Evolutionary conservation across 306 rosid genomes (phyloP), one percentile per base, ranked within the genome.

Genomic region (Styphnolobium japonicum): DNA sequence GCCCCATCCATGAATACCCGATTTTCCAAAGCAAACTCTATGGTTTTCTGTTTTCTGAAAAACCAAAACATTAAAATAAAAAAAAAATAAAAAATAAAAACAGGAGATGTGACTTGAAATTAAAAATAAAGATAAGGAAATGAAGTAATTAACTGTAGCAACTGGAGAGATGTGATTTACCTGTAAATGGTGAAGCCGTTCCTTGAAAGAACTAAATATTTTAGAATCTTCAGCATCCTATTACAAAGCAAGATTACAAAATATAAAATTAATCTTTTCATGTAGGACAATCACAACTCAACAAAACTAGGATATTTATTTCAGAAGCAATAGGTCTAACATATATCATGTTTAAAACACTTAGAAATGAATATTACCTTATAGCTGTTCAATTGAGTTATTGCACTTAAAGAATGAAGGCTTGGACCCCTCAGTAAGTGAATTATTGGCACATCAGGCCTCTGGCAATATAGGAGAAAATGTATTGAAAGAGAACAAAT

Each of bases 1-100:
- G 66, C 99, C 99, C 99, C 99, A 95, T 85, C 99, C 98, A 89
- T 95, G 99, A 86, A 95, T 95, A 31, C 97, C 97, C 21, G 99
- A 95, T 83, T 93, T 95, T 71, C 99, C 98, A n/a, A 89, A 93
- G 93, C 98, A 87, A 79, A 95, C 83, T 63, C 93, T 86, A 75
- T 69, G 85, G 58, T 74, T 89, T 82, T 95, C 99, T 66, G 83
- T 91, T 90, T 80, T 90, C 99, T 95, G 92, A 48, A 83, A 60
- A 80, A 68, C 31, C 34, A 67, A 77, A 76, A 76, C 19, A 23
- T 67, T 10, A 16, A 60, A 69, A 82, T 21, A 25, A 9, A 58
- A 25, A 40, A 1, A 15, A 64, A 68, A 63, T 4, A 39, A 2
- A 57, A 51, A 58, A 39, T 75, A 37, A 12, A 21, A 8, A 6